Base-by-base conservation (phyloP, 208 protist species). In the Blechomonas ayalai region DNA sequence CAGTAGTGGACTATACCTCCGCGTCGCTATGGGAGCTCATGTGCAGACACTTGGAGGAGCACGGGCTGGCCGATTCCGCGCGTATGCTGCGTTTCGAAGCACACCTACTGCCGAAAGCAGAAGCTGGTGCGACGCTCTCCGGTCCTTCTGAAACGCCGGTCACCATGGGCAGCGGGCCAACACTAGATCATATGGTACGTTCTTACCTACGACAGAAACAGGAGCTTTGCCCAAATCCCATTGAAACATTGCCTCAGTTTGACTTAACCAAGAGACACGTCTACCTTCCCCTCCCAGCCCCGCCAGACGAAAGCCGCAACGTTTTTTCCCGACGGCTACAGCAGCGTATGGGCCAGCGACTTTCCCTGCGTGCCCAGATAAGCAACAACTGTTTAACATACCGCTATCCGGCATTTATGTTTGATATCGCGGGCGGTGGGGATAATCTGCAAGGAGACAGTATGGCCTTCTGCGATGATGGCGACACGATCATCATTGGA, bases 231-330 rank as follows among this genome's bases (percentile, higher is more conserved):
- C 66, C 80, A 1, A 89, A 88, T 34, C 81, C 79, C 19, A 93
- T 93, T 43, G 78, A 84, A 37, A 93, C 84, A 1, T 69, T 93
- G n/a, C 84, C 84, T 29, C 64, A 78, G 57, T 90, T 93, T 50
- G 80, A 93, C 43, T 57, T 93, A 27, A 74, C 78, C 9, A 81
- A 82, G 48, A 75, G 62, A 48, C 77, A 88, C 61, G 69, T 90
- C 12, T 92, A 90, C 49, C 45, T 79, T 16, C 76, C 80, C 6
- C 55, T 53, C 9, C 55, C 71, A 20, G 49, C 57, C 6, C 71
- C 83, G 20, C 59, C 76, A 13, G 80, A 90, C 28, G 59, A 80
- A 22, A 82, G 66, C 22, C 59, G 75, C 10, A 88, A 83, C 37
- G 58, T 66, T 31, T 77, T 90, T 56, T 82, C 84, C 52, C 66